Base-by-base conservation (phyloP, 139 green algal genomes). In the Spirogloea muscicola region DNA sequence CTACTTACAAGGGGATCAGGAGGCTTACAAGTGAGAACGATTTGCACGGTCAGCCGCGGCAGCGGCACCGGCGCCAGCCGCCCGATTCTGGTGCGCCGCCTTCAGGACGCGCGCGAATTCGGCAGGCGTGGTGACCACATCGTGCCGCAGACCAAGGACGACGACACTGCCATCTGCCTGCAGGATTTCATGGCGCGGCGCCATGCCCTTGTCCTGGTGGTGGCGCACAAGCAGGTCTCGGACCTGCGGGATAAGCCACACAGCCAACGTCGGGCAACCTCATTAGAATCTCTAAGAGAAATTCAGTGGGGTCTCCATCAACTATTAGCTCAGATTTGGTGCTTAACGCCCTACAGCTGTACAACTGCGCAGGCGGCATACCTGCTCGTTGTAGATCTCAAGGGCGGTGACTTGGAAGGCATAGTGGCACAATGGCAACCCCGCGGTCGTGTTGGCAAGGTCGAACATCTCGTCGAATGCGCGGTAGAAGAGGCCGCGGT, bases 381-480 rank as follows among this genome's bases (percentile, higher is more conserved):
- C 72, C 72, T 80, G 72, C 41, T 80, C 72, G 33, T 80, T 80
- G 60, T 78, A 66, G 3, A 80, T 64, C 25, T 80, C 72, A 6
- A 80, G 27, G n/a, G 41, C 36, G 46, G 37, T 49, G 40, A 80
- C 62, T 27, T 37, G 18, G 64, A 77, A 80, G 29, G 27, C 31
- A 57, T 68, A 77, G n/a, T 57, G 27, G 55, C 16, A n/a, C n/a
- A n/a, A n/a, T n/a, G n/a, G n/a, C n/a, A n/a, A n/a, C n/a, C n/a
- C n/a, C n/a, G n/a, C n/a, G 1, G 49, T 74, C 40, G 81, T 43
- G 37, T 81, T 70, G 9, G 81, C 71, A n/a, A 86, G 55, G 21
- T 68, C 36, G 49, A 86, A 85, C 2, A 86, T 33, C 68, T 87
- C 82, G 16, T 80, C 68, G 18, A 90, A 74, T 25, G 85, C 82